Evolutionary conservation across 139 green algal species (phyloP), one percentile per base, ranked within the genome.

Genomic region (Tetradesmus obliquus): DNA sequence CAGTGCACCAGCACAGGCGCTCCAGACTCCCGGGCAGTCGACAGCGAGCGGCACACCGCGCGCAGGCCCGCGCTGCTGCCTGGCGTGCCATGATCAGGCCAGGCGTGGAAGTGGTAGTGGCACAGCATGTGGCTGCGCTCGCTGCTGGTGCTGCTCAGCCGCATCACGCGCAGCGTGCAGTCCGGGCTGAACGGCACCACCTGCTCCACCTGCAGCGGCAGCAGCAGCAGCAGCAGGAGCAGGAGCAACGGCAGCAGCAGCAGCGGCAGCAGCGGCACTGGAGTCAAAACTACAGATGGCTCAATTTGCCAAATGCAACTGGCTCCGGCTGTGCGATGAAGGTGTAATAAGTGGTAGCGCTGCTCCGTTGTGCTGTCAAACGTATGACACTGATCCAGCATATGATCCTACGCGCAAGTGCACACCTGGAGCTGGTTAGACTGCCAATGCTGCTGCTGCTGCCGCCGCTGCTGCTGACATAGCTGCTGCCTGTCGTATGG

Each of bases 21-120:
- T 20, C 88, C 79, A 20, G 88, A 86, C 55, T 79, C 22, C 24
- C 76, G 15, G 15, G 57, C 88, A n/a, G 76, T 53, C 20, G 76
- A 76, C 7, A 95, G 91, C n/a, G 83, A 66, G 17, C 91, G 69
- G 51, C 94, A 91, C 12, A 96, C 66, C 5, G 90, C 84, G 12
- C 94, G 85, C 12, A 95, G 85, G 58, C 93, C 72, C 6, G 24
- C 84, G 58, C 84, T 87, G 69, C 84, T 87, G 82, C 93, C 79
- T 6, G 95, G 95, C 13, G 94, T 93, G 45, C 95, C 94, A 60
- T 96, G 94, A 84, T 96, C 95, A 0, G 95, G 95, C 95, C 95
- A 96, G 10, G 91, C 88, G 83, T 95, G 94, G 79, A 95, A 95
- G 88, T 96, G 92, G 87, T 95, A 96, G 90, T 96, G 95, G 3